phyloP scores from a whole-genome alignment of 495 filamentous ascomycete species.

The Podospora bellae-mahoneyi region DNA sequence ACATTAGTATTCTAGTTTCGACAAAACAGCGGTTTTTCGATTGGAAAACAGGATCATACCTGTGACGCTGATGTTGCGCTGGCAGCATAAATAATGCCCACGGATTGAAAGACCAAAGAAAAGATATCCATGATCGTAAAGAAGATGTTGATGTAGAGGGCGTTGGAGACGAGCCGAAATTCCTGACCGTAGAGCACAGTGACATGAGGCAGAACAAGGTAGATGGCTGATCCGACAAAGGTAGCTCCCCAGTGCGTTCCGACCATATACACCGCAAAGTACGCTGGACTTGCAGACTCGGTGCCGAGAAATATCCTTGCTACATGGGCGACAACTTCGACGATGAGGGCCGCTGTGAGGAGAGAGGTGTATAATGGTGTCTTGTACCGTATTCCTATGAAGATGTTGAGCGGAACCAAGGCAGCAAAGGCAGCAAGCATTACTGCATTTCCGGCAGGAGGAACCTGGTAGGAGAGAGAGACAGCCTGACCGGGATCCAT shows the following conservation, averaged over 20 bases:
- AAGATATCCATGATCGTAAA: conserved; percentile 33
- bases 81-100: conserved; percentile 31
- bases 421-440: conserved; percentile 41
- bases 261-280: conserved; percentile 37
- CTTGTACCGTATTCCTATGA: conserved; percentile 38
- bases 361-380: conserved; percentile 32
- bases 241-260: conserved; percentile 41
- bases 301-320: conserved; percentile 36
- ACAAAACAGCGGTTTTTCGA: neutral
- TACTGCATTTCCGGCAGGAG: conserved; percentile 33
- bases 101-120: conserved; percentile 37
- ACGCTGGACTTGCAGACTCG: conserved; percentile 25
- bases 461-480: conserved; percentile 31
- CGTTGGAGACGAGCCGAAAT: conserved; percentile 29
- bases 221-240: conserved; percentile 37
- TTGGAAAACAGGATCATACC: conserved; percentile 13
- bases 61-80: conserved; percentile 15
- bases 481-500: conserved; percentile 17
- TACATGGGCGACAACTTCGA: conserved; percentile 42
- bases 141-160: conserved; percentile 31
- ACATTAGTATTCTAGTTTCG: conserved; percentile 17
- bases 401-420: conserved; percentile 36
- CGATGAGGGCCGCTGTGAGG: conserved; percentile 33
- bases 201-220: conserved; percentile 36
- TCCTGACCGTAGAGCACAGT: conserved; percentile 41